These are phyloP conservation scores for Aristolochia contorta DNA, from an alignment of 164 flowering plant genomes.

Conservation along the genomic window DNA sequence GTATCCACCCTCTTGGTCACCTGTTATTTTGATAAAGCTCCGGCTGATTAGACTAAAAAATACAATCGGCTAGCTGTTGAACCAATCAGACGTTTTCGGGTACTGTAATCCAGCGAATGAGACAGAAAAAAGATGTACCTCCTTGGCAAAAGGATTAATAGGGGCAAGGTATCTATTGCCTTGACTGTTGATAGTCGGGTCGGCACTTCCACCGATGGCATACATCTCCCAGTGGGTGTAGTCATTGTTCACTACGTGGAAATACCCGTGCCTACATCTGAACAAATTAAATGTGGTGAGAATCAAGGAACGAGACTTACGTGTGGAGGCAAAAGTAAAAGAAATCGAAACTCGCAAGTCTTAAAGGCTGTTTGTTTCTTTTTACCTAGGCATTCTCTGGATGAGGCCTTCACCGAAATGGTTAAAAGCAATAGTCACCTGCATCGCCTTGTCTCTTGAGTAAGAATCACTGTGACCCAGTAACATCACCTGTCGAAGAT, in stretches of 20 bases:
- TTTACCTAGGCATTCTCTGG: constrained; percentile 98
- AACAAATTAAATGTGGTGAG: not conserved
- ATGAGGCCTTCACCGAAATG: constrained; percentile 94
- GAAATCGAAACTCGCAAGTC: not conserved
- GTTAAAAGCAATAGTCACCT: constrained; percentile 94
- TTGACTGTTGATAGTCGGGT: constrained; percentile 90
- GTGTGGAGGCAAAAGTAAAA: not conserved
- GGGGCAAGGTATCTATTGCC: constrained; percentile 85
- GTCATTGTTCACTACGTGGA: constrained; percentile 95
- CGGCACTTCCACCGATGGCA: constrained; percentile 91
- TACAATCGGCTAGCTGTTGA: too few relatives aligned
- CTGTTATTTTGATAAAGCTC: constrained; percentile 18
- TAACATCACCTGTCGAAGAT: constrained; percentile 61
- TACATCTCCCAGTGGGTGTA: constrained; percentile 98
- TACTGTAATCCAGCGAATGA: too few relatives aligned
- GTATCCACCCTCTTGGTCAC: constrained; percentile 91
- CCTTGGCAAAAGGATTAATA: constrained; percentile 55
- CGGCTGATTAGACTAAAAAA: too few relatives aligned
- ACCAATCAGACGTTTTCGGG: too few relatives aligned
- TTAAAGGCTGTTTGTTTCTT: not conserved
- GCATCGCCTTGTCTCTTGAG: constrained; percentile 75
- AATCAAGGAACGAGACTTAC: not conserved
- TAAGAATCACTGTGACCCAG: constrained; percentile 94
- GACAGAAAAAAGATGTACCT: constrained; percentile 28
- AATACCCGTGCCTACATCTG: constrained; percentile 86